Conservation (phyloP, 2,329 filamentous ascomycete species). For the Balansia obtecta region DNA sequence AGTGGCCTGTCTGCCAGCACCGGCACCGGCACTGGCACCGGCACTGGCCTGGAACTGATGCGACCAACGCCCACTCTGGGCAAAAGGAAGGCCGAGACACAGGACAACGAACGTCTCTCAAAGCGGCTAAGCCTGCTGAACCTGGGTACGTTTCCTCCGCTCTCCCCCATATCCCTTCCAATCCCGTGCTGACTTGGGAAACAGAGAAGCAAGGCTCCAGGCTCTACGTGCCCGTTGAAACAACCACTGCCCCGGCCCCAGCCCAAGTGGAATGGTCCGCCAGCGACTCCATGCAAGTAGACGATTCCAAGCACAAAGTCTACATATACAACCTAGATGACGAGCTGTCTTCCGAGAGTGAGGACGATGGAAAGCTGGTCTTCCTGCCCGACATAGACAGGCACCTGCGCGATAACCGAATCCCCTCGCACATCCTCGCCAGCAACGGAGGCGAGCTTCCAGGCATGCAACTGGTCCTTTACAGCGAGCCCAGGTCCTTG, state of each 20-base stretch:
- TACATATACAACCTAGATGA: conserved; percentile 87
- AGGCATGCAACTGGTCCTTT: conserved; percentile 69
- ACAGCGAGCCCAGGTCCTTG: conserved; percentile 65
- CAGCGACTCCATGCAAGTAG: conserved; percentile 65
- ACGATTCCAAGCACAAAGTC: conserved; percentile 75
- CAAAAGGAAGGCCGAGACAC: conserved; percentile 49
- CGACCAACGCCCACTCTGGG: conserved; percentile 13
- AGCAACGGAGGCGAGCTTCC: conserved; percentile 41
- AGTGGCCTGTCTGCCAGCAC: background rate
- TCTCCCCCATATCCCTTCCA: too few species aligned
- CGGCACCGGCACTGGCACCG: background rate
- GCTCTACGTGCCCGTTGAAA: conserved; percentile 54
- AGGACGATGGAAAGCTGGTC: conserved; percentile 46
- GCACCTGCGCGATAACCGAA: conserved; percentile 60
- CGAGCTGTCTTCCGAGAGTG: conserved; percentile 52
- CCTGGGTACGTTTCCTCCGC: conserved; percentile 44
- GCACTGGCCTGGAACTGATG: background rate
- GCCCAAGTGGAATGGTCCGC: conserved; percentile 8
- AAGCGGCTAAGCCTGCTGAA: conserved; percentile 77
- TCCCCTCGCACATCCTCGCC: conserved; percentile 51
- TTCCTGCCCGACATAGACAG: conserved; percentile 82
- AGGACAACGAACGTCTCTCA: conserved; percentile 61
- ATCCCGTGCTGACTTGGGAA: background rate
- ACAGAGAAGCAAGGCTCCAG: conserved; percentile 50
- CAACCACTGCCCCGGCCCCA: conserved; percentile 20